These are phyloP conservation scores for Kurtzmaniella cleridarum DNA, from an alignment of 805 yeast species.

Conservation along the genomic window DNA sequence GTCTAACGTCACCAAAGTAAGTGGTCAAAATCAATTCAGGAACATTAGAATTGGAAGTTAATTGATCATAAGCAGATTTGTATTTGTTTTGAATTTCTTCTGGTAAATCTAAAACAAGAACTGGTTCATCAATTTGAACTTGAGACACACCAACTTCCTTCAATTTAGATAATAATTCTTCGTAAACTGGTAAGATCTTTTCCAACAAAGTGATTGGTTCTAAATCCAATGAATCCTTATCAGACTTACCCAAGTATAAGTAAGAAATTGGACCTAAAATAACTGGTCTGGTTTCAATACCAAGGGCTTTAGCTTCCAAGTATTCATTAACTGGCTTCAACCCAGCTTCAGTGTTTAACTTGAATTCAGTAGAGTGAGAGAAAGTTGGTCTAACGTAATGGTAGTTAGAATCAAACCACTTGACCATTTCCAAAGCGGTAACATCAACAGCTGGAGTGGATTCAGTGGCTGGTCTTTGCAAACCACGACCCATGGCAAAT, in stretches of 20 bases:
- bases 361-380: conserved; percentile 90
- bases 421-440: conserved; percentile 98
- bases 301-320: conserved; percentile 95
- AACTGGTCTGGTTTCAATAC: conserved; percentile 97
- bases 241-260: conserved; percentile 95
- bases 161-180: conserved; percentile 80
- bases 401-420: conserved; percentile 99
- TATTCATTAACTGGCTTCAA: conserved; percentile 95
- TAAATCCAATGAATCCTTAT: conserved; percentile 92
- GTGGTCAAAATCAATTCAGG: conserved; percentile 84
- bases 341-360: conserved; percentile 69
- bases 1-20: conserved; percentile 98
- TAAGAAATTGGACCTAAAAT: conserved; percentile 94
- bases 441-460: conserved; percentile 89
- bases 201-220: conserved; percentile 87
- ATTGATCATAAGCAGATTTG: conserved; percentile 79
- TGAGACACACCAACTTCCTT: conserved; percentile 91
- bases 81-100: conserved; percentile 76
- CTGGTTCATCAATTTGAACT: conserved; percentile 97
- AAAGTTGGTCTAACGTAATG: conserved; percentile 99
- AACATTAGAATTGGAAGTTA: conserved; percentile 57
- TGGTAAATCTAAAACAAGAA: conserved; percentile 89
- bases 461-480: conserved; percentile 93
- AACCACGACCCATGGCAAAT: conserved; percentile 99
- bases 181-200: conserved; percentile 90